Conservation (phyloP, 495 filamentous ascomycete genomes). For the Annulohypoxylon nitens region DNA sequence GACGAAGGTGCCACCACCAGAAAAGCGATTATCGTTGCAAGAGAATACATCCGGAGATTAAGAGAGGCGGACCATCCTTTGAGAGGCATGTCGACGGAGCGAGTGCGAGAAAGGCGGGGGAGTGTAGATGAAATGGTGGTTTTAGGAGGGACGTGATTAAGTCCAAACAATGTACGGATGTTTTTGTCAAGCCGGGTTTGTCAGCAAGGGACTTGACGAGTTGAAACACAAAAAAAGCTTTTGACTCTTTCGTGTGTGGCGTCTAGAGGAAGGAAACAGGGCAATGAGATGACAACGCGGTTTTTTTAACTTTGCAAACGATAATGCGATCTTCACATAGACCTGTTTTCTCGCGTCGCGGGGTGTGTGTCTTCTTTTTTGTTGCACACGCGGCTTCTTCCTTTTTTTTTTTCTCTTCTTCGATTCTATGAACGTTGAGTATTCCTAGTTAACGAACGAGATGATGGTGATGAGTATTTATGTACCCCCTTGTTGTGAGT, state of each 20-base stretch:
- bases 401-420: background rate
- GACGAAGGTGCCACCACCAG: constrained; percentile 7
- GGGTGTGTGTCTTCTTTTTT: constrained; percentile 2
- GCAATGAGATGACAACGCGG: constrained; percentile 45
- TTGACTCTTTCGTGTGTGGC: constrained; percentile 29
- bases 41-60: constrained; percentile 22
- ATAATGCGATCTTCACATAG: constrained; percentile 49
- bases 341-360: constrained; percentile 26
- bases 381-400: background rate
- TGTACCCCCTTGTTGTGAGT: constrained; percentile 1
- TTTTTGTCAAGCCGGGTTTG: constrained; percentile 26
- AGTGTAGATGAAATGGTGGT: constrained; percentile 12
- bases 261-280: constrained; percentile 39
- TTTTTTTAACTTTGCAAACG: constrained; percentile 44
- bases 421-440: constrained; percentile 18
- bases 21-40: constrained; percentile 21
- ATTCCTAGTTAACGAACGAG: constrained; percentile 22
- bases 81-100: constrained; percentile 8
- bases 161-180: constrained; percentile 38
- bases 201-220: constrained; percentile 14
- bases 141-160: constrained; percentile 2
- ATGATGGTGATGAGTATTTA: constrained; percentile 9
- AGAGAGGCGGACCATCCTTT: constrained; percentile 20
- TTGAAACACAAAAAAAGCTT: constrained; percentile 16
- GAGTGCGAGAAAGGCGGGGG: background rate